phyloP scores from a whole-genome alignment of 1,139 yeast species.

The Blastobotrys petasosporus region DNA sequence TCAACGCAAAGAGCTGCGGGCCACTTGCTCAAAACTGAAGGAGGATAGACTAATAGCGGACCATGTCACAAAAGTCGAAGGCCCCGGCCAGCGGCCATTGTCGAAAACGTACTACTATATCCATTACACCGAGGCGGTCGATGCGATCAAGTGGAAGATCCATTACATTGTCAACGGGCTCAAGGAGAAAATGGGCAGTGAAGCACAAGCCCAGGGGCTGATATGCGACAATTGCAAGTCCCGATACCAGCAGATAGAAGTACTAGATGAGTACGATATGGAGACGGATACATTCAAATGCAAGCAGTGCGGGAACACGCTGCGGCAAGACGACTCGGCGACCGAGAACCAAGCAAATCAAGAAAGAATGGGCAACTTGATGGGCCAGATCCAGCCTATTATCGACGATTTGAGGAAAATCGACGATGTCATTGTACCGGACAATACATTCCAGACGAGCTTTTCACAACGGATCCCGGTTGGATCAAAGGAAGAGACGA shows the following conservation, averaged over 20 bases:
- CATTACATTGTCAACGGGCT: conserved; percentile 75
- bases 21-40: conserved; percentile 70
- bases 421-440: conserved; percentile 80
- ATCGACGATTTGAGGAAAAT: conserved; percentile 76
- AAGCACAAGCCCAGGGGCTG: conserved; percentile 90
- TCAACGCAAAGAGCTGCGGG: conserved; percentile 79
- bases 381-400: conserved; percentile 86
- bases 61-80: conserved; percentile 80
- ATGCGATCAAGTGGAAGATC: conserved; percentile 93
- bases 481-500: conserved; percentile 36
- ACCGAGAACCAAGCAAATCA: conserved; percentile 78
- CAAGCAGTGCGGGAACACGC: conserved; percentile 61
- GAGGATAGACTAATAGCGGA: conserved; percentile 60
- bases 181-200: conserved; percentile 70
- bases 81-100: conserved; percentile 59
- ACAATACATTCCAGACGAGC: conserved; percentile 79
- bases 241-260: conserved; percentile 80
- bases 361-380: conserved; percentile 72
- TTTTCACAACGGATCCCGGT: conserved; percentile 68
- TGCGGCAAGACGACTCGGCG: conserved; percentile 84
- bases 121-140: conserved; percentile 89
- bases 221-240: conserved; percentile 82
- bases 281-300: conserved; percentile 80
- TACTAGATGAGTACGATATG: conserved; percentile 70
- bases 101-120: conserved; percentile 80